Base-by-base conservation (phyloP, 2,329 filamentous ascomycete genomes). In the Eutypella sp. region DNA sequence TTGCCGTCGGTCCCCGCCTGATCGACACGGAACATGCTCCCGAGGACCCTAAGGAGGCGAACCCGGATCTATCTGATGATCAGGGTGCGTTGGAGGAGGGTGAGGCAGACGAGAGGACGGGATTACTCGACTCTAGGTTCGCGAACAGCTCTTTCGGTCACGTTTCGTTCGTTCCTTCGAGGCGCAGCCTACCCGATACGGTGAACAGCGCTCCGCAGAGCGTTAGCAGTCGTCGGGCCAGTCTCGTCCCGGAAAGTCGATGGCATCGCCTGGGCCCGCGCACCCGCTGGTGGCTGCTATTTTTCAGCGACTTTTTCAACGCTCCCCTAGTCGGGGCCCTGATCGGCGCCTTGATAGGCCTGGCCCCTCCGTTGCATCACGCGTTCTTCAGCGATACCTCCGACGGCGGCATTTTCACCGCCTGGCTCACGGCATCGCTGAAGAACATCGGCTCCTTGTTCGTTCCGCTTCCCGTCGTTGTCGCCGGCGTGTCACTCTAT, bases 401-500 rank as follows among this genome's bases (percentile, higher is more conserved):
- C 7, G 66, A 82, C 5, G 83, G 82, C 5, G 82, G 84, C 2
- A 77, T 82, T 46, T 75, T 86, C 54, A 81, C 77, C 18, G 82
- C 82, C 1, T 87, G 82, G 82, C 65, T 87, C 33, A 85, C 82
- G 0, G 70, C 73, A 0, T 75, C 77, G 0, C 63, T 86, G 18
- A 73, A 79, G 52, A 84, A 81, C 45, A 70, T 85, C 19, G 82
- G 83, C 3, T 69, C 73, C 0, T 68, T 87, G 0, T 87, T 87
- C 57, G 80, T 83, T 0, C 74, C 79, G 0, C 64, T 84, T 22
- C 84, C 84, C 24, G 78, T 86, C 15, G 74, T 87, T 15, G 73
- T 86, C 0, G 81, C 84, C 0, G 82, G 84, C 2, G 78, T 84
- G n/a, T 82, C 82, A 51, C 70, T 87, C 1, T 79, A 75, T 45